Percentiles rank a stretch among this genome's conserved stretches.
Evolutionary conservation across 495 filamentous ascomycete genomes (phyloP).

Genomic region (Penicillium fimorum): DNA sequence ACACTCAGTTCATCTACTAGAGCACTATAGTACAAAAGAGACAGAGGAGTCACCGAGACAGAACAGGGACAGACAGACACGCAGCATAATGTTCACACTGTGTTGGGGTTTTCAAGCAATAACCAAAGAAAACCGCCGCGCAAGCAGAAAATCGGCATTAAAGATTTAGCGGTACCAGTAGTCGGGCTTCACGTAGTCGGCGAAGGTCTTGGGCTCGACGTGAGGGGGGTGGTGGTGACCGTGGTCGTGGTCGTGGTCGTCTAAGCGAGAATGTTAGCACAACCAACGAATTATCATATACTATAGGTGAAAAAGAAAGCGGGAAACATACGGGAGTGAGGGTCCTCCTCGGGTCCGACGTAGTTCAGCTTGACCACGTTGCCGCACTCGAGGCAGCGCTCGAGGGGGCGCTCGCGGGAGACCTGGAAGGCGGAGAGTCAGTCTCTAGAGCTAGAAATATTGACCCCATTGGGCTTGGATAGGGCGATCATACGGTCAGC

Average conservation of each 20-base stretch:
- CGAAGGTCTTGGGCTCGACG: slow-evolving; percentile 87
- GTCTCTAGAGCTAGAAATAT: neutral
- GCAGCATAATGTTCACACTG: slow-evolving; percentile 15
- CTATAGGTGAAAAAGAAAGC: neutral
- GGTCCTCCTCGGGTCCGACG: slow-evolving; percentile 73
- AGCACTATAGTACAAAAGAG: slow-evolving; percentile 48
- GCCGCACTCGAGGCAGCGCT: slow-evolving; percentile 95
- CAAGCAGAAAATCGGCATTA: slow-evolving; percentile 12
- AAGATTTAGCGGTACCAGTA: slow-evolving; percentile 71
- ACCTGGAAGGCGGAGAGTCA: slow-evolving; percentile 49
- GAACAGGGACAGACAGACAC: slow-evolving; percentile 25
- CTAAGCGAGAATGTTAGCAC: slow-evolving; percentile 13
- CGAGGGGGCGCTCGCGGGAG: slow-evolving; percentile 82
- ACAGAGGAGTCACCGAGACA: slow-evolving; percentile 27
- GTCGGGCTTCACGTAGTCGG: slow-evolving; percentile 86
- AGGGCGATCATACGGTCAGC: slow-evolving; percentile 68
- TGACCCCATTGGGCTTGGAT: neutral
- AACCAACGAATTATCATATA: neutral
- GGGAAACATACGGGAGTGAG: slow-evolving; percentile 49
- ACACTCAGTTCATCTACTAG: slow-evolving; percentile 39
- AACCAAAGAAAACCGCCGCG: slow-evolving; percentile 9
- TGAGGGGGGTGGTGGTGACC: slow-evolving; percentile 53
- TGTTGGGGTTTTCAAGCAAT: slow-evolving; percentile 11
- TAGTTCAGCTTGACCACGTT: slow-evolving; percentile 96
- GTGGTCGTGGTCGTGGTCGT: slow-evolving; percentile 53